Conservation (phyloP, 179 eudicot genomes). For the Sideroxylon spinosum region DNA sequence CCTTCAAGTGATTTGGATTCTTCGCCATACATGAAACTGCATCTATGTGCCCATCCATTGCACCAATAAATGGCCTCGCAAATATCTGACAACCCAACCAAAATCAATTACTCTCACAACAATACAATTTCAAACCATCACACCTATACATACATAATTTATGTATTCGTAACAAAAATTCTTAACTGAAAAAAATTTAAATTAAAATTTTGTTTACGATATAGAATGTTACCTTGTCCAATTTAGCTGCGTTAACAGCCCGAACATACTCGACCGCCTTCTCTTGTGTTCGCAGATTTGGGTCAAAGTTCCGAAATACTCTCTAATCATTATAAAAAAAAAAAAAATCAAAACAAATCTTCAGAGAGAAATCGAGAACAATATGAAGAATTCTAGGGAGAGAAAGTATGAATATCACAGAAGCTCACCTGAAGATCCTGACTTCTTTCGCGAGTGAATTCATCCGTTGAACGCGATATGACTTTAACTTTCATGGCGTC, state of each 20-base stretch:
- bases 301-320: constrained; percentile 82
- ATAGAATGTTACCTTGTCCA: constrained; percentile 58
- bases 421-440: constrained; percentile 71
- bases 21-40: constrained; percentile 89
- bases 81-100: constrained; percentile 43
- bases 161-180: neutral
- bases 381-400: neutral
- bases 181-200: too few relatives aligned
- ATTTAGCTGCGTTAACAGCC: constrained; percentile 83
- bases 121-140: neutral
- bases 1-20: constrained; percentile 72
- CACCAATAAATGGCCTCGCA: constrained; percentile 88
- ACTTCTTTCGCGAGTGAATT: constrained; percentile 88
- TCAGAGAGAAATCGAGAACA: neutral
- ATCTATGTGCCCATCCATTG: constrained; percentile 86
- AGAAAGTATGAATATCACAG: neutral
- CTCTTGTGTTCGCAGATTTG: constrained; percentile 76
- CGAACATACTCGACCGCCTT: constrained; percentile 85
- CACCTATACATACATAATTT: neutral
- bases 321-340: constrained; percentile 36
- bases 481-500: constrained; percentile 66
- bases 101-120: neutral
- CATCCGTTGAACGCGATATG: constrained; percentile 81
- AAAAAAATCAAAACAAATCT: neutral
- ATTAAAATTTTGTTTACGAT: neutral